Conservation (phyloP, 495 filamentous ascomycete genomes). For the Parachaetomium inaequale region DNA sequence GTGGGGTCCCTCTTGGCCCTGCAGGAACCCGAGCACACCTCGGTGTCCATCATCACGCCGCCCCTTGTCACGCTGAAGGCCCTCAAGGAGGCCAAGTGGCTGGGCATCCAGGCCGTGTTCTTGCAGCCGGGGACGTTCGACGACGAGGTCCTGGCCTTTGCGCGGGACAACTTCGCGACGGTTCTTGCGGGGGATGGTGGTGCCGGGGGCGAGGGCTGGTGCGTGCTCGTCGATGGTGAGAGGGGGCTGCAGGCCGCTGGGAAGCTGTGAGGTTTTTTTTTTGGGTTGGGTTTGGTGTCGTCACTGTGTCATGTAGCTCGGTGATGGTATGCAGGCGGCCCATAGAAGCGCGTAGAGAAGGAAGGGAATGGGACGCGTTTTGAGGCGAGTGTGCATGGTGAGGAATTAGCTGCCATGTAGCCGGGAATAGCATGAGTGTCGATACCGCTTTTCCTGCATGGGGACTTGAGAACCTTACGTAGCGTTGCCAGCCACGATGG, state of each 20-base stretch:
- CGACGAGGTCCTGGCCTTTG: slow-evolving; percentile 65
- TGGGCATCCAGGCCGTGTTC: slow-evolving; percentile 80
- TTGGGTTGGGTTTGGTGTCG: too few species aligned
- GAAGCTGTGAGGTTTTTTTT: slow-evolving; percentile 20
- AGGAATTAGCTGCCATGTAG: too few species aligned
- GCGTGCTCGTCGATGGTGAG: slow-evolving; percentile 88
- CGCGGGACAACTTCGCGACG: slow-evolving; percentile 59
- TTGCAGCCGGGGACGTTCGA: slow-evolving; percentile 89
- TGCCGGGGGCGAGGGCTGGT: slow-evolving; percentile 73
- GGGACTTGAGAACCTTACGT: too few species aligned
- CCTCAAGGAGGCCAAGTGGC: slow-evolving; percentile 72
- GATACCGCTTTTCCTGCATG: too few species aligned
- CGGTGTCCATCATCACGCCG: slow-evolving; percentile 84
- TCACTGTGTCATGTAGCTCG: neutral
- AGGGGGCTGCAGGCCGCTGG: slow-evolving; percentile 60
- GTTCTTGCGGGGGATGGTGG: slow-evolving; percentile 69
- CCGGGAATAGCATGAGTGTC: too few species aligned
- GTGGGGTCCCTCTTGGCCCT: slow-evolving; percentile 62
- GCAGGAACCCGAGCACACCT: slow-evolving; percentile 61
- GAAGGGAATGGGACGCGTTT: too few species aligned
- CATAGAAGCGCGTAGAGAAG: too few species aligned
- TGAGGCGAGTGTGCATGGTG: too few species aligned
- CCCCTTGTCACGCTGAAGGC: slow-evolving; percentile 66
- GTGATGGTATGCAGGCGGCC: neutral
- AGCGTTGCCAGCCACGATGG: too few species aligned